These are phyloP conservation scores for Fusarium nygamai DNA, from an alignment of 2,329 filamentous ascomycete genomes.

Conservation along the genomic window DNA sequence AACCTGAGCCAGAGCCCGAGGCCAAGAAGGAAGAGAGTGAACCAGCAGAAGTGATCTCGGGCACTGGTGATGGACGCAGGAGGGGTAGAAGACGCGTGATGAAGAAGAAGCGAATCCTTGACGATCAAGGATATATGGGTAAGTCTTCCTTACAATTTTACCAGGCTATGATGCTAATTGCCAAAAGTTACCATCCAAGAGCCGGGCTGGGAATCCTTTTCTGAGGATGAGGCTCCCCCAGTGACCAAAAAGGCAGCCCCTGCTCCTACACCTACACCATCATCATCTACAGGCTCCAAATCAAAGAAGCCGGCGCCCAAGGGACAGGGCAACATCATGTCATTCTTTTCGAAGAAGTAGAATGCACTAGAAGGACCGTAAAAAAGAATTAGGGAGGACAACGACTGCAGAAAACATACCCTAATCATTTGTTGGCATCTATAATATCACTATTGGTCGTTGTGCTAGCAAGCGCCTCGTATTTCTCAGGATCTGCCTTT, in stretches of 20 bases:
- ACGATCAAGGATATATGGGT: conserved; percentile 92
- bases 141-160: conserved; percentile 47
- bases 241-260: conserved; percentile 63
- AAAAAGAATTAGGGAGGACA: not conserved
- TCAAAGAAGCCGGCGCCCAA: conserved; percentile 68
- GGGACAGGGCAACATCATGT: conserved; percentile 86
- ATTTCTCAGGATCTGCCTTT: conserved; percentile 42
- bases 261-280: conserved; percentile 56
- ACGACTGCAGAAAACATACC: not conserved
- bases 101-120: conserved; percentile 87
- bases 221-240: conserved; percentile 79
- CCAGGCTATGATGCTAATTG: conserved; percentile 11
- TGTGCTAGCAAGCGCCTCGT: conserved; percentile 29
- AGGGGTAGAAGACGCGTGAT: conserved; percentile 82
- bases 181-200: conserved; percentile 84
- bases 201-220: conserved; percentile 89
- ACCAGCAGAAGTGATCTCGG: conserved; percentile 63
- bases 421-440: conserved; percentile 40
- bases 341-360: conserved; percentile 87
- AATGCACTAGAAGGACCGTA: not conserved
- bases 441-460: conserved; percentile 29
- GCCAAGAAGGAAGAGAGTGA: conserved; percentile 55
- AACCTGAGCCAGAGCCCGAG: conserved; percentile 52
- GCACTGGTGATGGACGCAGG: conserved; percentile 68
- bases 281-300: conserved; percentile 59